Evolutionary conservation across 1,284 basidiomycete genomes (phyloP).

Genomic region (Naganishia cerealis): DNA sequence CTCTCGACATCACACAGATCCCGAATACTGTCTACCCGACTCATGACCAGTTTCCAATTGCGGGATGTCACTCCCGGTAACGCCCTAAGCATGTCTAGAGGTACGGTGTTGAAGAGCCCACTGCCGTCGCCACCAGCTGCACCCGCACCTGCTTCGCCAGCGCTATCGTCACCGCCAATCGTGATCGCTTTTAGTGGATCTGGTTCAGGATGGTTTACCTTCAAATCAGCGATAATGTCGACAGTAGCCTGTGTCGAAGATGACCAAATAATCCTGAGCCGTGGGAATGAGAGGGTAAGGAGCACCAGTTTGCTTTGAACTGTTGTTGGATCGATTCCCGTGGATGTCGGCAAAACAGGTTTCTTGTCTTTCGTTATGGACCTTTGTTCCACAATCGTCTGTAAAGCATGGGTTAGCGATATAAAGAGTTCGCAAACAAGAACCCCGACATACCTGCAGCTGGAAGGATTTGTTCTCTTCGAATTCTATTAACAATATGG

Average conservation of each 20-base stretch:
- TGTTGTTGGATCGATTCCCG: conserved; percentile 54
- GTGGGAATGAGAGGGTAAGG: conserved; percentile 83
- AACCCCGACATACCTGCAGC: conserved; percentile 65
- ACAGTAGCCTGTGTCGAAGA: conserved; percentile 90
- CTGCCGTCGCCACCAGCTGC: conserved; percentile 36
- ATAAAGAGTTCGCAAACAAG: too few species aligned
- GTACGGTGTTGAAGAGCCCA: conserved; percentile 38
- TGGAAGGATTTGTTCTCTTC: conserved; percentile 96
- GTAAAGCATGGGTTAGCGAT: background rate
- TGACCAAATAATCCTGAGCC: conserved; percentile 92
- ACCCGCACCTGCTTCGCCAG: conserved; percentile 46
- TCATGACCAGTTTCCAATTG: conserved; percentile 83
- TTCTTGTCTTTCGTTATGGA: conserved; percentile 28
- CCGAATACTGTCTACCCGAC: conserved; percentile 70
- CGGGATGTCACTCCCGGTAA: conserved; percentile 72
- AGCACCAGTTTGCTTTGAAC: conserved; percentile 89
- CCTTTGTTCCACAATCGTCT: conserved; percentile 30
- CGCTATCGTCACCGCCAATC: conserved; percentile 79
- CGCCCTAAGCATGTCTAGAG: conserved; percentile 55
- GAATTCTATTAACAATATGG: conserved; percentile 94
- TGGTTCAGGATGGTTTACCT: conserved; percentile 78
- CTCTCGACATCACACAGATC: conserved; percentile 71
- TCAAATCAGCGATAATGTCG: conserved; percentile 90
- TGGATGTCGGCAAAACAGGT: conserved; percentile 6
- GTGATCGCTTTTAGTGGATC: conserved; percentile 71